Conservation (phyloP, 2,329 filamentous ascomycete genomes). For the Lachnellula suecica region DNA sequence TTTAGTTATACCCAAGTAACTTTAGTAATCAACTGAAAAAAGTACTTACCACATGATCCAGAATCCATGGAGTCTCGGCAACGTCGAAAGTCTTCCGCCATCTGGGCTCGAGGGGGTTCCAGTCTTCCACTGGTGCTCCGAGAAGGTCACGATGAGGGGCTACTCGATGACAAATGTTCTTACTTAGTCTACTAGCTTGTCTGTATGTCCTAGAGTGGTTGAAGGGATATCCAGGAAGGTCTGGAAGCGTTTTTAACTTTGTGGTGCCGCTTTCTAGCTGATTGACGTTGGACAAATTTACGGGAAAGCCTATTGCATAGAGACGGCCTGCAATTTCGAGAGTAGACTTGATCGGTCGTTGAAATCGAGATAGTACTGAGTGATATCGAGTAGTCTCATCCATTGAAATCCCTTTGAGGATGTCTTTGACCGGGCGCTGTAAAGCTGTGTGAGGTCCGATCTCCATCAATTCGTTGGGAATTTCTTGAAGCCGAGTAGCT, state of each 20-base stretch:
- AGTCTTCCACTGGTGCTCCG: background rate
- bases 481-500: background rate
- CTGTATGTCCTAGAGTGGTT: background rate
- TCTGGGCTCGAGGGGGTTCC: background rate
- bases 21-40: no score
- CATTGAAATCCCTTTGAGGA: background rate
- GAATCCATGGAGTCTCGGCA: conserved; percentile 1
- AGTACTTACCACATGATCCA: conserved; percentile 5
- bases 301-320: background rate
- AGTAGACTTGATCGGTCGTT: background rate
- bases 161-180: background rate
- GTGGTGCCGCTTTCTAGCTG: background rate
- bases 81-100: background rate
- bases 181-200: background rate
- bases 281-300: background rate
- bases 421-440: background rate
- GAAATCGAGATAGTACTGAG: background rate
- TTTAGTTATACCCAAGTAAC: no score
- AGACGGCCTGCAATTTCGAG: background rate
- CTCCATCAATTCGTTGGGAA: background rate
- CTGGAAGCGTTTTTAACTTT: background rate
- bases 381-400: background rate
- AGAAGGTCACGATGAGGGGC: background rate
- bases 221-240: conserved; percentile 2
- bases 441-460: background rate